These are phyloP conservation scores for Penicillium lagena DNA, from an alignment of 495 filamentous ascomycete genomes.

Conservation along the genomic window DNA sequence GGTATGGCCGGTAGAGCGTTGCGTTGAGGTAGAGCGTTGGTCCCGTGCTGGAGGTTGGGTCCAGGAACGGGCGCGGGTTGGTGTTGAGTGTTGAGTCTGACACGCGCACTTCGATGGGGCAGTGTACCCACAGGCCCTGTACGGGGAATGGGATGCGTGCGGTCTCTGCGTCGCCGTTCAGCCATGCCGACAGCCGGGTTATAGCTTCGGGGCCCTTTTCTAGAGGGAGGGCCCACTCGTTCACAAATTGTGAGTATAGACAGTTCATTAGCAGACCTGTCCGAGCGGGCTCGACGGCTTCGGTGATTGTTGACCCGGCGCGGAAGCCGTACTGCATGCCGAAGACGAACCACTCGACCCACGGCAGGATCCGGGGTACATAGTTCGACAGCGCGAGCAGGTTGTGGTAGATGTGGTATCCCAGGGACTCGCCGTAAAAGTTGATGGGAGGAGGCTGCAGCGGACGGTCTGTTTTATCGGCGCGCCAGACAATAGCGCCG, in stretches of 20 bases:
- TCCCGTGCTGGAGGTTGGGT: slow-evolving; percentile 57
- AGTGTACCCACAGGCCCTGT: slow-evolving; percentile 79
- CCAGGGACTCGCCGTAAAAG: slow-evolving; percentile 76
- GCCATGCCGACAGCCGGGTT: slow-evolving; percentile 74
- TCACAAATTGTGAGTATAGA: slow-evolving; percentile 92
- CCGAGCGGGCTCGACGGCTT: slow-evolving; percentile 73
- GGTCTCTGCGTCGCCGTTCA: slow-evolving; percentile 54
- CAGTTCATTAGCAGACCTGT: slow-evolving; percentile 90
- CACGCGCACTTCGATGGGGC: slow-evolving; percentile 88
- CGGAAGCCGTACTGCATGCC: slow-evolving; percentile 90
- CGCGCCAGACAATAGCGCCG: slow-evolving; percentile 80
- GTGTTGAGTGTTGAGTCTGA: slow-evolving; percentile 58
- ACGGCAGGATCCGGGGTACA: slow-evolving; percentile 72
- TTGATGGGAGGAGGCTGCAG: slow-evolving; percentile 40
- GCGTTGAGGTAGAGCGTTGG: slow-evolving; percentile 94
- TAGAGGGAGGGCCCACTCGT: slow-evolving; percentile 96
- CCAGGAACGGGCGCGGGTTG: slow-evolving; percentile 67
- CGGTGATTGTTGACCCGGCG: slow-evolving; percentile 52
- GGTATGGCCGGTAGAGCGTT: slow-evolving; percentile 88
- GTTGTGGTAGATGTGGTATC: slow-evolving; percentile 85
- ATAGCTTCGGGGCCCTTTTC: slow-evolving; percentile 84
- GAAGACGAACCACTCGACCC: slow-evolving; percentile 90
- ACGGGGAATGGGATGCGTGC: slow-evolving; percentile 71
- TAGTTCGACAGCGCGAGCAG: slow-evolving; percentile 73
- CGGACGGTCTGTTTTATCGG: slow-evolving; percentile 61